Percentiles rank a stretch among this genome's conserved stretches.
Conservation (phyloP, 805 yeast species). For the Ogataea trehalophila region DNA sequence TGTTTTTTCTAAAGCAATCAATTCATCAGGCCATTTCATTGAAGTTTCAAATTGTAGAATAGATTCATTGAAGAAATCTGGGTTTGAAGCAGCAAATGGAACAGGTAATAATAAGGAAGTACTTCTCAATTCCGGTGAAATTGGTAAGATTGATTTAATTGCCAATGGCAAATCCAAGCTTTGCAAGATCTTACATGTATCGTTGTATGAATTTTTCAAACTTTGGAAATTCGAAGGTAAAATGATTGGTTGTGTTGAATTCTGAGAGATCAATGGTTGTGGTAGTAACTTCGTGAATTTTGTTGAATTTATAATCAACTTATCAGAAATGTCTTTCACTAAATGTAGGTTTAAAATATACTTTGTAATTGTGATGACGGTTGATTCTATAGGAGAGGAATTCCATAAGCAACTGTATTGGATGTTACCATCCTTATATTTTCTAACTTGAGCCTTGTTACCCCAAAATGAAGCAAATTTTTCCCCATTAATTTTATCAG, state of each 20-base stretch:
- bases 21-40: slow-evolving; percentile 93
- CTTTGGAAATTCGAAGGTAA: slow-evolving; percentile 38
- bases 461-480: slow-evolving; percentile 90
- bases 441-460: slow-evolving; percentile 71
- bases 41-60: slow-evolving; percentile 86
- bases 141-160: slow-evolving; percentile 66
- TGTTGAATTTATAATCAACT: slow-evolving; percentile 34
- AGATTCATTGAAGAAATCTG: slow-evolving; percentile 76
- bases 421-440: slow-evolving; percentile 89
- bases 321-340: slow-evolving; percentile 33
- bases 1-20: slow-evolving; percentile 77
- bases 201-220: slow-evolving; percentile 47
- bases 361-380: slow-evolving; percentile 59
- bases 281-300: slow-evolving; percentile 52
- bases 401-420: slow-evolving; percentile 90
- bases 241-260: slow-evolving; percentile 44
- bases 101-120: slow-evolving; percentile 76
- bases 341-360: slow-evolving; percentile 65
- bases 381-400: slow-evolving; percentile 50
- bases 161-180: slow-evolving; percentile 61
- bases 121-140: slow-evolving; percentile 69
- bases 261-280: slow-evolving; percentile 52
- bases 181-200: slow-evolving; percentile 42
- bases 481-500: slow-evolving; percentile 51
- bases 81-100: slow-evolving; percentile 71